A percentile compares a stretch with the other conserved stretches of the same genome.
phyloP scores from a whole-genome alignment of 192 early-diverging fungal species.

The Allomyces arbusculus region DNA sequence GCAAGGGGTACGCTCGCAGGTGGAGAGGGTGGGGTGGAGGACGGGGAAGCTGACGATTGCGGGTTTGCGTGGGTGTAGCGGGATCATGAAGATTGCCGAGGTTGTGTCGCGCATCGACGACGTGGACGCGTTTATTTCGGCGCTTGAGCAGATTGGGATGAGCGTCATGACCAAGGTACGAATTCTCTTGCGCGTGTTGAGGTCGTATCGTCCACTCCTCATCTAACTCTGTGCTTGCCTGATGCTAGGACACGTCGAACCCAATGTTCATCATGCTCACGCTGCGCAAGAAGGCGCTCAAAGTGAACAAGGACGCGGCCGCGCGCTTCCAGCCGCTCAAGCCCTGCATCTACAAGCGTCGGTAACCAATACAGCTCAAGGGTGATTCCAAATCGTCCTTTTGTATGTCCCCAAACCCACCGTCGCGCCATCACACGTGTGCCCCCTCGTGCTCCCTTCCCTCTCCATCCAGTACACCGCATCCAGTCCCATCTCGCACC shows the following conservation, averaged over 20 bases:
- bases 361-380: slow-evolving; percentile 1
- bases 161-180: slow-evolving; percentile 42
- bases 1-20: slow-evolving; percentile 29
- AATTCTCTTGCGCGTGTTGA: too few relatives aligned
- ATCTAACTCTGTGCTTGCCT: too few relatives aligned
- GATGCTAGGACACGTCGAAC: slow-evolving; percentile 43
- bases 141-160: slow-evolving; percentile 57
- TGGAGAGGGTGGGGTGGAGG: not conserved
- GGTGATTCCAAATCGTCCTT: not conserved
- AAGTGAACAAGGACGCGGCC: slow-evolving; percentile 9
- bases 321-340: slow-evolving; percentile 13
- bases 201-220: too few relatives aligned
- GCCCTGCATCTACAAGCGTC: slow-evolving; percentile 39
- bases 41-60: not conserved
- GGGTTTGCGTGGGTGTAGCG: slow-evolving; percentile 21
- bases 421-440: too few relatives aligned
- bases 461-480: too few relatives aligned
- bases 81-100: slow-evolving; percentile 83
- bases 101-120: slow-evolving; percentile 75
- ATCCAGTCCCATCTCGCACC: too few relatives aligned
- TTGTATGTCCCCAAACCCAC: too few relatives aligned
- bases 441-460: too few relatives aligned
- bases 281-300: slow-evolving; percentile 34
- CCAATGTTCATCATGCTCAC: slow-evolving; percentile 92
- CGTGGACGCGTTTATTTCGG: slow-evolving; percentile 50